Evolutionary conservation across 1,284 basidiomycete genomes (phyloP), one percentile per base, ranked within the genome.

Genomic region (Hypsizygus ulmarius): DNA sequence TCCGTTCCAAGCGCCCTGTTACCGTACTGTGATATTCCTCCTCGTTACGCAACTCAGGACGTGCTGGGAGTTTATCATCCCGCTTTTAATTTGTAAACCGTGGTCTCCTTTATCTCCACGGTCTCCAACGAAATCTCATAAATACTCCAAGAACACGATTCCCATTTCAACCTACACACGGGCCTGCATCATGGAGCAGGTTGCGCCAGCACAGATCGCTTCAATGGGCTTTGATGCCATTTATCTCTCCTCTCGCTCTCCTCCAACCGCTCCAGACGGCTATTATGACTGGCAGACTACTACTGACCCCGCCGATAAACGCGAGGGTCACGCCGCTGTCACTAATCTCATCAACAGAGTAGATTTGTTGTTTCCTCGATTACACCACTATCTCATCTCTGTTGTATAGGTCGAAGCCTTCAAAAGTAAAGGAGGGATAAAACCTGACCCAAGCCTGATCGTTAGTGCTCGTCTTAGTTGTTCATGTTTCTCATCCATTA

Each of bases 241-340:
- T 27, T 62, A 64, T 52, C 60, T 67, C 33, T 55, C 60, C 14
- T 54, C 56, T 29, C 55, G 65, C 30, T 49, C 59, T 27, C 53
- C 59, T 0, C 65, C 65, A 16, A 50, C 53, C 27, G 54, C 58
- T 18, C 64, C 64, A 3, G 60, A 61, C 49, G 65, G 65, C 5
- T 59, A 61, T 18, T 67, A 67, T 47, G 65, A 67, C 43, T 64
- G 62, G 59, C 53, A 67, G 45, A 51, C 61, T 25, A 50, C 56
- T 15, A 47, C 56, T 0, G 49, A 62, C 35, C 50, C 59, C 2
- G 51, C 54, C 11, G 52, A 55, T n/a, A 53, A 55, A 15, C 50
- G 48, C 1, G 54, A 66, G 41, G 62, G 53, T 2, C 64, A 64
- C 30, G 57, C 65, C 5, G 45, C 50, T 6, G 39, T 66, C 7